phyloP scores from a whole-genome alignment of 2,329 filamentous ascomycete species.

The Fusarium palustre region DNA sequence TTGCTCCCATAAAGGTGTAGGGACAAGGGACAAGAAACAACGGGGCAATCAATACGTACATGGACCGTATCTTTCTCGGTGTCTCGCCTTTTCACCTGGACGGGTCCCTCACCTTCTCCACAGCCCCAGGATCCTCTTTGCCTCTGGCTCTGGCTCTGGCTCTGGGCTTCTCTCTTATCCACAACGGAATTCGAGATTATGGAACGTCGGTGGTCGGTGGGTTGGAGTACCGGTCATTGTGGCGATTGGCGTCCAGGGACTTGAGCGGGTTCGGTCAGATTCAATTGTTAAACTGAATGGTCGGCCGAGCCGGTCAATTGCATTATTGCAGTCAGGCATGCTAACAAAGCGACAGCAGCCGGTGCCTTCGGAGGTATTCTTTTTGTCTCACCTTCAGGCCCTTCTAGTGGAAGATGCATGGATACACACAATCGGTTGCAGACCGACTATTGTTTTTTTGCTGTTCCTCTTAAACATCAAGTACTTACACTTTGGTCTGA shows the following conservation, averaged over 20 bases:
- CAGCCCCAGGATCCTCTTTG: slow-evolving; percentile 24
- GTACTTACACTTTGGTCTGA: background rate
- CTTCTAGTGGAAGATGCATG: background rate
- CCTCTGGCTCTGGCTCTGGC: slow-evolving; percentile 1
- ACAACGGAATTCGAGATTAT: slow-evolving; percentile 13
- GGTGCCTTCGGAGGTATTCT: slow-evolving; percentile 12
- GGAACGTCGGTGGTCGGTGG: slow-evolving; percentile 27
- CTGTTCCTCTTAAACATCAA: background rate
- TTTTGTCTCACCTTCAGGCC: background rate
- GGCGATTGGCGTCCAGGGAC: background rate
- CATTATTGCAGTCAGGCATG: no score
- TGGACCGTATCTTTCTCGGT: slow-evolving; percentile 21
- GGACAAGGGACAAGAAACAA: background rate
- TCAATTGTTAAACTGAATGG: slow-evolving; percentile 5
- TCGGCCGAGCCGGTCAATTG: slow-evolving; percentile 14
- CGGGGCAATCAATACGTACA: background rate
- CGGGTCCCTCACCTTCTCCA: slow-evolving; percentile 21
- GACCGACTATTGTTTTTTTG: background rate
- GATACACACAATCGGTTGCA: background rate
- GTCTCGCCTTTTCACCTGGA: slow-evolving; percentile 29
- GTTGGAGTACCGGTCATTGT: slow-evolving; percentile 16
- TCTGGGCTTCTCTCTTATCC: slow-evolving; percentile 9
- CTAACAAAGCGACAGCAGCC: background rate
- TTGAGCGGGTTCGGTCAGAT: background rate
- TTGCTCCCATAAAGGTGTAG: background rate